Percentiles rank a stretch among this genome's conserved stretches.
Conservation (phyloP, 495 filamentous ascomycete genomes). For the Penicillium nucicola region DNA sequence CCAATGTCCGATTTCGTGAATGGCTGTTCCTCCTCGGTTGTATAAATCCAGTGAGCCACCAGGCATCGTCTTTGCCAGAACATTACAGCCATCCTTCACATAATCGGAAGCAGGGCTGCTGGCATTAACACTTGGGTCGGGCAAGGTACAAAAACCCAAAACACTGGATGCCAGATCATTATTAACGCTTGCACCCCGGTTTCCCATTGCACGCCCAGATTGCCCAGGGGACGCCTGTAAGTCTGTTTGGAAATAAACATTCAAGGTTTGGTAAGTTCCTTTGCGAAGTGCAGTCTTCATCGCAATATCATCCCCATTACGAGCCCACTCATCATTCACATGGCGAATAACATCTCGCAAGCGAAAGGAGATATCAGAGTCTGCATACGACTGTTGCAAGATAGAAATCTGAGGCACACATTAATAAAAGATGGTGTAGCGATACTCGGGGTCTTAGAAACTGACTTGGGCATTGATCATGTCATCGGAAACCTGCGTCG, state of each 20-base stretch:
- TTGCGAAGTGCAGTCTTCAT: slow-evolving; percentile 63
- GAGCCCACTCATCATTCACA: slow-evolving; percentile 67
- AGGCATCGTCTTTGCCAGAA: slow-evolving; percentile 51
- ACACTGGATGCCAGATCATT: slow-evolving; percentile 32
- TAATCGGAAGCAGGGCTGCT: slow-evolving; percentile 36
- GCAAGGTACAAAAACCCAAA: slow-evolving; percentile 50
- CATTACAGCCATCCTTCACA: slow-evolving; percentile 50
- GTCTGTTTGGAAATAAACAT: slow-evolving; percentile 52
- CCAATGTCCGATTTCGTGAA: slow-evolving; percentile 61
- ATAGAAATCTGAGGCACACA: slow-evolving; percentile 30
- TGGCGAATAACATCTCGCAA: slow-evolving; percentile 69
- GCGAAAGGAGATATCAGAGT: slow-evolving; percentile 48
- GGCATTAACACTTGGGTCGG: slow-evolving; percentile 33
- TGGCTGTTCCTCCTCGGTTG: slow-evolving; percentile 47
- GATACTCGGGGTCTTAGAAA: neutral
- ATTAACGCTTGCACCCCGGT: slow-evolving; percentile 6
- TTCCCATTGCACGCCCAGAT: slow-evolving; percentile 9
- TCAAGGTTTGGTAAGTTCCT: slow-evolving; percentile 46
- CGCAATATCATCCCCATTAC: slow-evolving; percentile 56
- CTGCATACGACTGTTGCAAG: slow-evolving; percentile 41
- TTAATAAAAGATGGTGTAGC: neutral
- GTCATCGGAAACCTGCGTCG: slow-evolving; percentile 28
- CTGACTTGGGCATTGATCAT: slow-evolving; percentile 46
- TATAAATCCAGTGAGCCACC: slow-evolving; percentile 42
- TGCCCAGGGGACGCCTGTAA: slow-evolving; percentile 29